Percentiles rank a stretch among this genome's conserved stretches.
Conservation (phyloP, 2,329 filamentous ascomycete genomes). For the Leptographium radiaticola region DNA sequence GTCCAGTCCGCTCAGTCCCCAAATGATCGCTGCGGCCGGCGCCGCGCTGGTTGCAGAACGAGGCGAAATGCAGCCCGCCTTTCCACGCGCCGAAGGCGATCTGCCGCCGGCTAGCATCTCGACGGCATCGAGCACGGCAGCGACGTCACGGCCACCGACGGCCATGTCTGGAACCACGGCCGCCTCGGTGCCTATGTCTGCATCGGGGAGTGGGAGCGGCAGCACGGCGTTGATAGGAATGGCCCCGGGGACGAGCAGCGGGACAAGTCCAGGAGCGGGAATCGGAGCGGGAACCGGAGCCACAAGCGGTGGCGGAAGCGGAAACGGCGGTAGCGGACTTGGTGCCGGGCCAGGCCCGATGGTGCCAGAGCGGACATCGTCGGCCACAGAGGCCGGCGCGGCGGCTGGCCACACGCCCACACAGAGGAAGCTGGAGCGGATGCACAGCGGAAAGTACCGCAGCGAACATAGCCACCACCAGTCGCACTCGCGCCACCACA, state of each 20-base stretch:
- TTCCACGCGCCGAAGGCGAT: conserved; percentile 30
- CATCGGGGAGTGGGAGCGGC: neutral
- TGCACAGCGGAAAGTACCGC: conserved; percentile 51
- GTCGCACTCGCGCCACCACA: conserved; percentile 59
- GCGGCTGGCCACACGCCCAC: conserved; percentile 24
- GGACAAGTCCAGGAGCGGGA: neutral
- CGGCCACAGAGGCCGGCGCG: conserved; percentile 28
- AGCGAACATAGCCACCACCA: conserved; percentile 63
- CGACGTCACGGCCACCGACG: conserved; percentile 5
- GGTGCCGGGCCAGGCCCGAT: conserved; percentile 8
- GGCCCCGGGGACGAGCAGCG: too few relatives aligned
- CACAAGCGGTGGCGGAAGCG: neutral
- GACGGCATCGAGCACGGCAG: conserved; percentile 12
- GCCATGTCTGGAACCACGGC: too few relatives aligned
- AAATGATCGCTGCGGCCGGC: conserved; percentile 63
- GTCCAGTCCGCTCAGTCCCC: conserved; percentile 75
- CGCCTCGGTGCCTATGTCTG: neutral
- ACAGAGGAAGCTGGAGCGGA: conserved; percentile 43
- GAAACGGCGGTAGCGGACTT: neutral
- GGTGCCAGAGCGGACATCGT: conserved; percentile 31
- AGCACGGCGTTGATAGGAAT: neutral
- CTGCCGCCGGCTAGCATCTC: conserved; percentile 16
- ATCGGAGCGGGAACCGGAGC: neutral
- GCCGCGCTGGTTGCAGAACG: conserved; percentile 39
- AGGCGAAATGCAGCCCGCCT: conserved; percentile 32